Evolutionary conservation across 495 filamentous ascomycete species (phyloP).

Genomic region (Tuber indicum): DNA sequence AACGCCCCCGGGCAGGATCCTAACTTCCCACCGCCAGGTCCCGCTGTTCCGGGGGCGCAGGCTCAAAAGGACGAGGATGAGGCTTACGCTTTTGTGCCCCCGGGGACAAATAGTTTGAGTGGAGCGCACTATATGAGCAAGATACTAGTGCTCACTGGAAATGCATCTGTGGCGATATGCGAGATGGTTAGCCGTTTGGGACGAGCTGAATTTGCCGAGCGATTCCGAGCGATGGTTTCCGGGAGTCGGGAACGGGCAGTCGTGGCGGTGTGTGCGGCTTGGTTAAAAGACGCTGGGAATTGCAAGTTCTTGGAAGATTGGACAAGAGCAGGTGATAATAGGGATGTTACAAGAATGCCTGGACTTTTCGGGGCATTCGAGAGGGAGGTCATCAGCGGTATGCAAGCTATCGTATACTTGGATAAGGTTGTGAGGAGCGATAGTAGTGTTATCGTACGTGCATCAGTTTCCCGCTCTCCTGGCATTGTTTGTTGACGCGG

Average conservation of each 20-base stretch:
- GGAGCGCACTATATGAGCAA: conserved; percentile 78
- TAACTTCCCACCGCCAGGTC: conserved; percentile 18
- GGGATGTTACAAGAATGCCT: conserved; percentile 87
- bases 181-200: conserved; percentile 57
- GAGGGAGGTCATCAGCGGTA: conserved; percentile 63
- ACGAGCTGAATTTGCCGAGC: conserved; percentile 54
- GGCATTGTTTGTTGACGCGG: background rate
- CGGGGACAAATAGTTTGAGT: conserved; percentile 80
- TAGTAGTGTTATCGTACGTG: conserved; percentile 56
- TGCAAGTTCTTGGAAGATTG: conserved; percentile 88
- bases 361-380: conserved; percentile 73
- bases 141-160: conserved; percentile 71
- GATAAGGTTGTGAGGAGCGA: conserved; percentile 56
- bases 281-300: conserved; percentile 81
- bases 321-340: conserved; percentile 67
- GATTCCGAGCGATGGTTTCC: conserved; percentile 63
- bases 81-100: conserved; percentile 94
- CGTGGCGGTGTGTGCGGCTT: conserved; percentile 70
- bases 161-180: conserved; percentile 80
- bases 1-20: conserved; percentile 43
- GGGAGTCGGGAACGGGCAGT: conserved; percentile 76
- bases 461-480: background rate
- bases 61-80: conserved; percentile 58
- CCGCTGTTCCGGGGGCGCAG: conserved; percentile 17
- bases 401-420: conserved; percentile 93